Evolutionary conservation across 2,329 filamentous ascomycete genomes (phyloP), one percentile per base, ranked within the genome.

Genomic region (Penicillium sclerotigenum): DNA sequence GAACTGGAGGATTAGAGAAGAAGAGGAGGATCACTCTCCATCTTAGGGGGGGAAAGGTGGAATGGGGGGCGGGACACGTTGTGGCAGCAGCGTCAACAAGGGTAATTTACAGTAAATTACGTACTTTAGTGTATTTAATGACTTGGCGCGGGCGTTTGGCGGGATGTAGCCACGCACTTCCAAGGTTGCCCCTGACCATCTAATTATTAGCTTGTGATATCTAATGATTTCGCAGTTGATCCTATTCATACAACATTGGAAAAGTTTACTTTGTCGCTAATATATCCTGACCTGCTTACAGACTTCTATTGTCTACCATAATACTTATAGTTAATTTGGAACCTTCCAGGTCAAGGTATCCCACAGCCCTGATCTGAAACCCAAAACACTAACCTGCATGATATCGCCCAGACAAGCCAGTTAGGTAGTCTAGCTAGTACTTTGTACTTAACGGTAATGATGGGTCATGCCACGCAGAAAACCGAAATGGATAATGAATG

Each of bases 11-110:
- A 58, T 50, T 18, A 52, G 45, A 41, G 53, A 53, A 41, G 53
- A 49, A 36, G 42, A 40, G 22, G 18, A 47, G 36, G 37, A 51
- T 34, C 47, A 43, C 28, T 59, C 28, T 59, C 20, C 43, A 46
- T 46, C 43, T 47, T 50, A 41, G 50, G 50, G 54, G 56, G 53
- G 49, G 55, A 50, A 48, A 48, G 33, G 22, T 48, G 47, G 54
- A 60, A 59, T 55, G 56, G 61, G 58, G 59, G 47, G 61, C 56
- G 57, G 62, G 43, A 58, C 61, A 65, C 57, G 60, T 53, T 62
- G 59, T 63, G 53, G 47, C 42, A 59, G 51, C 43, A 59, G 51
- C 43, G 45, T 49, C 52, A 54, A 52, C 36, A 42, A 56, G 28
- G 24, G 56, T 62, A 60, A 56, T 48, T 57, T 59, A 57, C 54